These are phyloP conservation scores for Caryopteris hybrid DNA, from an alignment of 305 asterid genomes.

Conservation along the genomic window DNA sequence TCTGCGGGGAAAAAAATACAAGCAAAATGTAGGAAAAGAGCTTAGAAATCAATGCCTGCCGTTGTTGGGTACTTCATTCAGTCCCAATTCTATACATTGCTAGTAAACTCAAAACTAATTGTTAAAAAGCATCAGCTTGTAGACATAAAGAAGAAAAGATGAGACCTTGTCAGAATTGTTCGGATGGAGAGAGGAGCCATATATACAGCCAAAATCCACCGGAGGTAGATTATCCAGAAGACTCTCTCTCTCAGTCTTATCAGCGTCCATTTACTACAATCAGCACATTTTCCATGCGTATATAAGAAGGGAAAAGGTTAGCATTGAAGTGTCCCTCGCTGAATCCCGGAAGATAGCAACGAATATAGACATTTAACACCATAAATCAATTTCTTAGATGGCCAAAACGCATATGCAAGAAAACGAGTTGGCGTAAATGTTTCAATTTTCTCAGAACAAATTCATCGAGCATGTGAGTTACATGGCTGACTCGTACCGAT, in stretches of 20 bases:
- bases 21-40: not conserved
- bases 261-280: conserved; percentile 35
- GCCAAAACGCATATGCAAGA: not conserved
- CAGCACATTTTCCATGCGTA: conserved; percentile 9
- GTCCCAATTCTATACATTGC: not conserved
- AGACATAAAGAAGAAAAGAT: not conserved
- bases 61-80: not conserved
- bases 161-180: conserved; percentile 63
- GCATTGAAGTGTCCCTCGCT: not conserved
- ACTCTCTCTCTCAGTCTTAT: conserved; percentile 29
- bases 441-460: conserved; percentile 5
- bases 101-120: not conserved
- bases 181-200: conserved; percentile 89
- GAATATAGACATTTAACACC: not conserved
- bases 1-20: conserved; percentile 21
- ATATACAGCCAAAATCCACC: conserved; percentile 71
- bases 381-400: not conserved
- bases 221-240: conserved; percentile 71
- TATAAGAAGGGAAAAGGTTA: not conserved
- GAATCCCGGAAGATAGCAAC: not conserved
- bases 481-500: not conserved
- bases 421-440: not conserved
- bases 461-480: conserved; percentile 12
- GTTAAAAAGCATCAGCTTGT: not conserved
- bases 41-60: not conserved